Evolutionary conservation across 805 yeast species (phyloP).

Genomic region (Zygoascus tannicola): DNA sequence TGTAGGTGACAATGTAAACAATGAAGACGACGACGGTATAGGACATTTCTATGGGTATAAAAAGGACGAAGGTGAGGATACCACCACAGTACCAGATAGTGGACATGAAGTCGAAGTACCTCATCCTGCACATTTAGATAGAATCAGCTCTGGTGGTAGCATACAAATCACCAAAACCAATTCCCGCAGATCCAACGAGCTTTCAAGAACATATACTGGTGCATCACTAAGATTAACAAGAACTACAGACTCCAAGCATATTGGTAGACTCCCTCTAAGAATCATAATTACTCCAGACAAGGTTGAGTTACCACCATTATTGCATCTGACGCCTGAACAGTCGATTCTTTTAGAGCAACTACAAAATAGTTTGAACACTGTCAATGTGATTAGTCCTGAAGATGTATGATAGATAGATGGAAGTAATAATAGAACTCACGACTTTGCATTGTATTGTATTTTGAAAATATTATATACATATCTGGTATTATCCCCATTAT

Average conservation of each 20-base stretch:
- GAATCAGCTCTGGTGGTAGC: neutral
- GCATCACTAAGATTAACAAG: neutral
- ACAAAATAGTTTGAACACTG: conserved; percentile 1
- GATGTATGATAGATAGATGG: neutral
- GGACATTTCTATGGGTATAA: no score
- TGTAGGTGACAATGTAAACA: neutral
- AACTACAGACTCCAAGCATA: conserved; percentile 1
- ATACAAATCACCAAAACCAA: no score
- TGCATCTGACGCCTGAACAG: conserved; percentile 17
- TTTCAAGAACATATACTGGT: neutral
- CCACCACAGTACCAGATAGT: neutral
- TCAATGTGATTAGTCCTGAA: conserved; percentile 3
- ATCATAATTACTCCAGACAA: conserved; percentile 3
- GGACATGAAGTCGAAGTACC: neutral
- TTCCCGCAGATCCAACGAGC: neutral
- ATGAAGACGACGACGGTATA: neutral
- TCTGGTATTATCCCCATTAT: no score
- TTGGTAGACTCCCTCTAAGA: neutral
- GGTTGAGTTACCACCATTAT: conserved; percentile 2
- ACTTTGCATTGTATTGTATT: no score
- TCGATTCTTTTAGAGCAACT: conserved; percentile 17
- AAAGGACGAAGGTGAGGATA: neutral
- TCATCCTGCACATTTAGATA: neutral
- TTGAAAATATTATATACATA: no score
- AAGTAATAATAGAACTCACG: no score